Conservation (phyloP, 1,284 basidiomycete genomes). For the Ceratobasidium sp. region DNA sequence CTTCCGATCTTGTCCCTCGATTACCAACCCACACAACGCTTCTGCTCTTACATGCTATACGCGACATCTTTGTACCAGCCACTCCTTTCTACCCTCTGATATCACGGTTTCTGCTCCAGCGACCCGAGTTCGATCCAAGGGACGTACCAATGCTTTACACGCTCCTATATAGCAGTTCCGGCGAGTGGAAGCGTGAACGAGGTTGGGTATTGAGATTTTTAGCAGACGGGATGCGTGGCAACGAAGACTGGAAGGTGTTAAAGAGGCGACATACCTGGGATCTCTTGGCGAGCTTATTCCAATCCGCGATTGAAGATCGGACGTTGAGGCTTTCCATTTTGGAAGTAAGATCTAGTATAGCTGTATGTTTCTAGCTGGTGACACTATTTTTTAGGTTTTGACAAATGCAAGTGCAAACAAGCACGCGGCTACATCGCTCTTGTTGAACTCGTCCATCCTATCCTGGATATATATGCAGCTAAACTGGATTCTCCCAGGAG, state of each 20-base stretch:
- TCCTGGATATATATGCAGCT: constrained; percentile 86
- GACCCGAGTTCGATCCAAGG: constrained; percentile 76
- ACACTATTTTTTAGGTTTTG: constrained; percentile 66
- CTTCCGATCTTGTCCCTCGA: constrained; percentile 59
- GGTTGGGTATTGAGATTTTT: constrained; percentile 90
- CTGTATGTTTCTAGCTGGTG: constrained; percentile 18
- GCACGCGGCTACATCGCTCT: constrained; percentile 74
- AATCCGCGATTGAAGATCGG: constrained; percentile 70
- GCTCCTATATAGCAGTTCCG: constrained; percentile 81
- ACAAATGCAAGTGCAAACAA: constrained; percentile 76
- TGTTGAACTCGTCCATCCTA: constrained; percentile 76
- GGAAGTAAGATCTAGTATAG: constrained; percentile 65
- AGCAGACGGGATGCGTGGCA: constrained; percentile 79
- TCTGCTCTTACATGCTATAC: constrained; percentile 83
- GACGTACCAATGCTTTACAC: constrained; percentile 90
- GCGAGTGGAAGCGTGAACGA: constrained; percentile 85
- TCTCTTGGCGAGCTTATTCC: constrained; percentile 83
- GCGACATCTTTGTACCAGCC: constrained; percentile 81
- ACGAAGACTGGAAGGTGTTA: constrained; percentile 84
- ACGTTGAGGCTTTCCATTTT: constrained; percentile 70
- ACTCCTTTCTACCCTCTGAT: constrained; percentile 85
- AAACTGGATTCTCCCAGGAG: constrained; percentile 58
- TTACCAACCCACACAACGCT: constrained; percentile 84
- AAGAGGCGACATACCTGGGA: constrained; percentile 89
- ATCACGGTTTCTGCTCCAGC: constrained; percentile 85